Evolutionary conservation across 257 asterid species (phyloP).

Genomic region (Solanum paucissectum): DNA sequence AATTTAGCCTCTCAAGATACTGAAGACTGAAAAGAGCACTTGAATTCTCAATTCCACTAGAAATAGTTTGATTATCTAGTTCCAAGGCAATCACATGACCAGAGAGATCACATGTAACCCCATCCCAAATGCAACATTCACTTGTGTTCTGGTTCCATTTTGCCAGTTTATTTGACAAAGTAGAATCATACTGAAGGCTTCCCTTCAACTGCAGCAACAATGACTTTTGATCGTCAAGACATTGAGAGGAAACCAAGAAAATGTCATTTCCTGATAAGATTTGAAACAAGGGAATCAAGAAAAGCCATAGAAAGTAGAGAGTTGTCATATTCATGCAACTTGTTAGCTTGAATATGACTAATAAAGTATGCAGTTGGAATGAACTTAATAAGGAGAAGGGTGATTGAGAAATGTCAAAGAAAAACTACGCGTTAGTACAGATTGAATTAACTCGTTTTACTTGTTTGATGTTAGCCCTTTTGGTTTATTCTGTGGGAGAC

Average conservation of each 20-base stretch:
- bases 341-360: neutral
- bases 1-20: constrained; percentile 8
- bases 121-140: neutral
- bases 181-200: neutral
- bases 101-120: neutral
- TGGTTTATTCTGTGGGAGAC: neutral
- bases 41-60: neutral
- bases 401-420: no score
- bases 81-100: neutral
- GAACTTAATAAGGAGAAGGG: neutral
- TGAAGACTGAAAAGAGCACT: neutral
- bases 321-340: constrained; percentile 6
- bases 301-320: constrained; percentile 23
- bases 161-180: constrained; percentile 17
- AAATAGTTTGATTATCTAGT: neutral
- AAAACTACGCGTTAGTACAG: neutral
- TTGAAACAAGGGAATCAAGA: constrained; percentile 19
- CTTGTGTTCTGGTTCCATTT: constrained; percentile 3
- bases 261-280: neutral
- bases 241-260: constrained; percentile 19
- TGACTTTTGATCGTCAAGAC: constrained; percentile 28
- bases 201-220: constrained; percentile 30
- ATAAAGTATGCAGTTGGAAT: neutral
- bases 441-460: neutral
- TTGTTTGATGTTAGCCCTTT: constrained; percentile 15